Evolutionary conservation across 1,139 yeast species (phyloP).

Genomic region (Scheffersomyces titani): DNA sequence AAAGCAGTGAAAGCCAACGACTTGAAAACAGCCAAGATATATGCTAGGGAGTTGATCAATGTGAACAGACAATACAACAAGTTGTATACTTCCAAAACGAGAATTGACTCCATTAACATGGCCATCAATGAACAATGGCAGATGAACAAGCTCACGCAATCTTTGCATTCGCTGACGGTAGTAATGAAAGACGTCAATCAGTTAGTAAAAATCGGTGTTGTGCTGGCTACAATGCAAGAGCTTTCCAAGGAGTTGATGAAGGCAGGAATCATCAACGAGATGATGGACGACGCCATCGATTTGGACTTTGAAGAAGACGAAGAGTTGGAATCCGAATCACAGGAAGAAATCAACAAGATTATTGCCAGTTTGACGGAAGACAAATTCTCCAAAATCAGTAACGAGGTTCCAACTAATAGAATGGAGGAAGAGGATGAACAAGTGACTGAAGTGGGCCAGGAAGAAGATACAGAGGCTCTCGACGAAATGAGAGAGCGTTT

Average conservation of each 20-base stretch:
- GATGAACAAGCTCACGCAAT: constrained; percentile 77
- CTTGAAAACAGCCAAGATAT: constrained; percentile 67
- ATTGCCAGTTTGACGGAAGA: constrained; percentile 47
- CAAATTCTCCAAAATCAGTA: constrained; percentile 41
- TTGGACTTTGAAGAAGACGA: constrained; percentile 63
- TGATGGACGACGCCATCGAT: constrained; percentile 91
- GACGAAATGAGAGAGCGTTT: constrained; percentile 88
- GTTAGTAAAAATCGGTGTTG: constrained; percentile 75
- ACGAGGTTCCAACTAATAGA: constrained; percentile 43
- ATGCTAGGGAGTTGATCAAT: constrained; percentile 80
- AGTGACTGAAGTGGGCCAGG: constrained; percentile 36
- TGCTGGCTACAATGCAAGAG: constrained; percentile 83
- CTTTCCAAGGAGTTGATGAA: constrained; percentile 85
- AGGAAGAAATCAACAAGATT: constrained; percentile 63
- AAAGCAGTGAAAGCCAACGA: constrained; percentile 81
- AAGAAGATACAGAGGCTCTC: constrained; percentile 72
- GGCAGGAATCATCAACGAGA: constrained; percentile 91
- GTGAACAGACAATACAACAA: constrained; percentile 75
- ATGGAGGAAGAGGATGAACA: constrained; percentile 21
- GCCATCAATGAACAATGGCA: constrained; percentile 92
- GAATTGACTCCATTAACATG: constrained; percentile 82
- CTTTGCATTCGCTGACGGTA: constrained; percentile 75
- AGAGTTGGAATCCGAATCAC: constrained; percentile 62
- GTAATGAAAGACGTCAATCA: constrained; percentile 89
- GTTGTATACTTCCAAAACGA: constrained; percentile 78